Conservation (phyloP, 306 rosid species). For the Rubus parviflorus region DNA sequence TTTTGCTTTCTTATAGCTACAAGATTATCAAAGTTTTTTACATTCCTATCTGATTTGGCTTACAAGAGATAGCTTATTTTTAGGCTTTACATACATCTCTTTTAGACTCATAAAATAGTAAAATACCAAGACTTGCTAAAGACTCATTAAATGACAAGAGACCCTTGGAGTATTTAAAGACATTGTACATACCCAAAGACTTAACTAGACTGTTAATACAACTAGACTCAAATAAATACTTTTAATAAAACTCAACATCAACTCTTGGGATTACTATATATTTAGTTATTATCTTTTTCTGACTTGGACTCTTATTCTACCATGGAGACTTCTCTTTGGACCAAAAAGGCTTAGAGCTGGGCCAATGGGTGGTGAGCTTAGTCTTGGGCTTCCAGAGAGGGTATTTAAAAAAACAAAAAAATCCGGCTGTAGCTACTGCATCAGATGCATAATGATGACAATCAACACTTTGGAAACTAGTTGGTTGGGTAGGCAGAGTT, state of each 20-base stretch:
- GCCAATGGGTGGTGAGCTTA: background rate
- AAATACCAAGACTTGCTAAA: background rate
- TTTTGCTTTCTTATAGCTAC: background rate
- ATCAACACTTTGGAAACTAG: background rate
- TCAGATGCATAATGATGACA: background rate
- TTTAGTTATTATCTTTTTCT: background rate
- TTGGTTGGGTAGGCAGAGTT: background rate
- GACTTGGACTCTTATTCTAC: background rate
- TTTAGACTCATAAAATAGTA: background rate
- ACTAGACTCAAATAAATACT: background rate
- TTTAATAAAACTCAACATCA: background rate
- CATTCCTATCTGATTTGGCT: background rate
- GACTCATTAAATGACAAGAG: background rate
- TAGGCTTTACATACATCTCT: background rate
- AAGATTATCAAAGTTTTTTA: background rate
- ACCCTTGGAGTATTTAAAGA: background rate
- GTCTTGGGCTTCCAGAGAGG: background rate
- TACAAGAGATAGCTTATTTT: background rate
- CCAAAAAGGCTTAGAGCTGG: background rate
- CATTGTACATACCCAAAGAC: background rate
- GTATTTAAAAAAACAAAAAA: background rate
- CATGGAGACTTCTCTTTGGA: background rate
- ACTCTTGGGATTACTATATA: background rate
- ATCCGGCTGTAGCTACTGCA: background rate
- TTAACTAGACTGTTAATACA: background rate